Percentiles rank a stretch among this genome's conserved stretches.
These are phyloP conservation scores for Sisymbrium irio DNA, from an alignment of 345 rosid species.

Conservation along the genomic window DNA sequence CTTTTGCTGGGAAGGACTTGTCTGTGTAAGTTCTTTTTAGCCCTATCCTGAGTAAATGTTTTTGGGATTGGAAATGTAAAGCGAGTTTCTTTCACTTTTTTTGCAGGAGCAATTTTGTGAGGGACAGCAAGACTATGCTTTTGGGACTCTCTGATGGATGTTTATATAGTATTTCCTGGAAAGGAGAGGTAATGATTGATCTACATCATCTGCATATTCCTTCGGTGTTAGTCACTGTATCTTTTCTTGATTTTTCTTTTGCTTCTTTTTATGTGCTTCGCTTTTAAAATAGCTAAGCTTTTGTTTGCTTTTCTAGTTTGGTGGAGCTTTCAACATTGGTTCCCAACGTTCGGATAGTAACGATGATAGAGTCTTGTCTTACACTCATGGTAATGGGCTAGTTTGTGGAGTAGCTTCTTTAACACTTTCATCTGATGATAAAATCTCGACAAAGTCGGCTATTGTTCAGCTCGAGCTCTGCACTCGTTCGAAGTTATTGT, in stretches of 20 bases:
- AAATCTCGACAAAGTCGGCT: conserved; percentile 42
- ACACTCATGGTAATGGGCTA: conserved; percentile 53
- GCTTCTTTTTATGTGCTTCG: neutral
- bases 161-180: conserved; percentile 85
- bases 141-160: conserved; percentile 90
- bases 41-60: neutral
- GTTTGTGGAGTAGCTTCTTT: conserved; percentile 45
- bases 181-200: conserved; percentile 76
- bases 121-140: conserved; percentile 68
- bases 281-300: neutral
- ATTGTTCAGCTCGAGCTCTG: conserved; percentile 72
- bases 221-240: neutral
- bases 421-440: conserved; percentile 31
- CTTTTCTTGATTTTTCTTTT: neutral
- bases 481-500: conserved; percentile 59
- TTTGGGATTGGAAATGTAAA: conserved; percentile 5
- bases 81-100: conserved; percentile 14
- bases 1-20: conserved; percentile 64
- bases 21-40: conserved; percentile 59
- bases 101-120: conserved; percentile 85
- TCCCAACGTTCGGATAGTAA: conserved; percentile 33
- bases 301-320: conserved; percentile 50
- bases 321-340: conserved; percentile 71
- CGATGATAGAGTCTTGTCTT: conserved; percentile 36
- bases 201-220: conserved; percentile 2